phyloP scores from a whole-genome alignment of 306 rosid species.

The Medicago arabica region DNA sequence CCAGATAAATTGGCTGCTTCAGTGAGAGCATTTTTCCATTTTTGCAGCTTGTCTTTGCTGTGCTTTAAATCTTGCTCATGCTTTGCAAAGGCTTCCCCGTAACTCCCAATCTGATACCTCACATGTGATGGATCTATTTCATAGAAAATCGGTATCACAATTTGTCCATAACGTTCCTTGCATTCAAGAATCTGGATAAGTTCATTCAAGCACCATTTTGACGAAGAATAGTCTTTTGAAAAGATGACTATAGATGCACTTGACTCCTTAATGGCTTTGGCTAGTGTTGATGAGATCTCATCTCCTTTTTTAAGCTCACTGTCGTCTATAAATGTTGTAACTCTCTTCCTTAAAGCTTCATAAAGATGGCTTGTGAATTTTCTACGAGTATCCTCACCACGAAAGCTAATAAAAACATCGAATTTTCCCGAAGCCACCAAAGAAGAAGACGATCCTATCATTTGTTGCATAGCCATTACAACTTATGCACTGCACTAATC shows the following conservation, averaged over 20 bases:
- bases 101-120: constrained; percentile 15
- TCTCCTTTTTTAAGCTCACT: constrained; percentile 11
- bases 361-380: constrained; percentile 11
- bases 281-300: background rate
- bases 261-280: constrained; percentile 8
- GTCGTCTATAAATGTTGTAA: background rate
- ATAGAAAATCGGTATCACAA: constrained; percentile 36
- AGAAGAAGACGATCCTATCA: background rate
- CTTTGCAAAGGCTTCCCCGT: background rate
- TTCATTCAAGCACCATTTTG: constrained; percentile 39
- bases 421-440: background rate
- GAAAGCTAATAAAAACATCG: constrained; percentile 31
- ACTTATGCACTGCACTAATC: too few species aligned
- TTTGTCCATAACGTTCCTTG: background rate
- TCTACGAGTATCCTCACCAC: constrained; percentile 7
- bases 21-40: constrained; percentile 29
- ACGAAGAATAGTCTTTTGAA: constrained; percentile 21
- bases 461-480: background rate
- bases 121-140: constrained; percentile 33
- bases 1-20: constrained; percentile 25
- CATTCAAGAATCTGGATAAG: constrained; percentile 19
- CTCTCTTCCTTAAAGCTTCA: background rate
- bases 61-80: background rate
- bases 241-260: background rate
- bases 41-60: background rate